phyloP scores from a whole-genome alignment of 225 moss, liverwort and hornwort genomes.

The Pseudoscleropodium purum region DNA sequence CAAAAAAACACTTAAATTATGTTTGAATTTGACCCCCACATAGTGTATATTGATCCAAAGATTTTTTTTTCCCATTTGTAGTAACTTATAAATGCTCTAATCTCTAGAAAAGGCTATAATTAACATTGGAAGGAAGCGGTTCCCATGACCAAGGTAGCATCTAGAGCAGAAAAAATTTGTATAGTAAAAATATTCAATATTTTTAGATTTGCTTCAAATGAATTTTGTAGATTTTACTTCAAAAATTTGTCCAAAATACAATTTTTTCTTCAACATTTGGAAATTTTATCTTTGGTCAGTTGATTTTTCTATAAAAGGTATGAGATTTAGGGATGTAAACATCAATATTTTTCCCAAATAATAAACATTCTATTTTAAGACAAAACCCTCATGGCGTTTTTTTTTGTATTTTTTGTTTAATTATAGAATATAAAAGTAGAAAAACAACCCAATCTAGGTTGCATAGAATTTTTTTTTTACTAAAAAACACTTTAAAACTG shows the following conservation, averaged over 20 bases:
- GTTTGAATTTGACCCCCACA: accelerated
- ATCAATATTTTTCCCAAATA: neutral
- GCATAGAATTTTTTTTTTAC: too few species aligned
- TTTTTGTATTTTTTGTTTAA: neutral
- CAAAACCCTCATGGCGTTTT: too few species aligned
- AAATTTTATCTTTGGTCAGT: neutral
- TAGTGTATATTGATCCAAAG: neutral
- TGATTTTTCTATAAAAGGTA: neutral
- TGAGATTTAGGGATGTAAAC: neutral
- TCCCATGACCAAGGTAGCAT: neutral
- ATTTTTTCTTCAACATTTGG: neutral
- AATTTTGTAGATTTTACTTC: neutral
- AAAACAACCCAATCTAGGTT: neutral
- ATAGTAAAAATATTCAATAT: neutral
- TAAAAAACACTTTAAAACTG: accelerated
- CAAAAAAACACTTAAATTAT: neutral
- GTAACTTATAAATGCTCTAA: neutral
- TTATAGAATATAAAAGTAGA: neutral
- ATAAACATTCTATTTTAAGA: neutral
- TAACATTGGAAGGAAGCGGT: accelerated
- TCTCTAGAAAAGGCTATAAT: neutral
- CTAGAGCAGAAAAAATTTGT: accelerated
- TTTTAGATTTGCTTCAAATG: neutral
- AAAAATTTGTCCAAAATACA: neutral
- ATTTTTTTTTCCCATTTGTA: neutral